phyloP scores from a whole-genome alignment of 768 basidiomycete genomes.

The Amylocystis lapponica region DNA sequence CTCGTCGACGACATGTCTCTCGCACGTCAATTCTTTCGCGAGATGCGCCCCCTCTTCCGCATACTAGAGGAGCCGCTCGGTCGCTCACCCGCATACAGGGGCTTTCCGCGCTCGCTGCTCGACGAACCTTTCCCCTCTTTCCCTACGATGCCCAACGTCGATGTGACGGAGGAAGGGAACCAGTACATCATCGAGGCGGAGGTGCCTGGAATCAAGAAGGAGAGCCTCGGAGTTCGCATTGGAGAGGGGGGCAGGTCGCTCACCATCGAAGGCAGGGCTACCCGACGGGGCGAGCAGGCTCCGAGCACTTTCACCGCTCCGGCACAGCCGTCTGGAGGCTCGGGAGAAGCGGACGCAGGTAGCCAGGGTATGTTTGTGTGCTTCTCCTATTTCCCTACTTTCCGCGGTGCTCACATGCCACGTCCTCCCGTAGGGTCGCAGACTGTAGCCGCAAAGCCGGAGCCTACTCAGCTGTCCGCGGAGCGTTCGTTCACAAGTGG shows the following conservation, averaged over 20 bases:
- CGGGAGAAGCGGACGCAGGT: slow-evolving; percentile 18
- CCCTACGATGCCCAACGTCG: slow-evolving; percentile 46
- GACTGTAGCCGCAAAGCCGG: slow-evolving; percentile 13
- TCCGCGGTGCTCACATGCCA: slow-evolving; percentile 7
- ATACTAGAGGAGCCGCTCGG: slow-evolving; percentile 68
- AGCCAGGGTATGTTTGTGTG: slow-evolving; percentile 24
- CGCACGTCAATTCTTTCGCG: slow-evolving; percentile 39
- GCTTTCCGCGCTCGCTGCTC: slow-evolving; percentile 32
- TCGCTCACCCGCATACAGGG: slow-evolving; percentile 25
- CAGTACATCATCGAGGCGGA: slow-evolving; percentile 71
- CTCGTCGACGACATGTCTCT: too few relatives aligned
- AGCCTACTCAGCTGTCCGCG: slow-evolving; percentile 44
- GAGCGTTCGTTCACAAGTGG: slow-evolving; percentile 58
- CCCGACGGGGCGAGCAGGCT: slow-evolving; percentile 19
- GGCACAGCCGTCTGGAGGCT: slow-evolving; percentile 5
- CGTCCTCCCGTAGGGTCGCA: slow-evolving; percentile 9
- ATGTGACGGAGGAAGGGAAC: slow-evolving; percentile 60
- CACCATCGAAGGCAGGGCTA: slow-evolving; percentile 64
- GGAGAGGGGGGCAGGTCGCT: slow-evolving; percentile 66
- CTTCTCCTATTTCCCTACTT: neutral
- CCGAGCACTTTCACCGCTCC: slow-evolving; percentile 1
- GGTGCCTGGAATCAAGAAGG: slow-evolving; percentile 73
- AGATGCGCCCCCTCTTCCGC: slow-evolving; percentile 71
- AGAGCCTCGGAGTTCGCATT: slow-evolving; percentile 64
- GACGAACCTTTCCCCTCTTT: slow-evolving; percentile 46